Percentiles rank a stretch among this genome's conserved stretches.
Conservation (phyloP, 2,329 filamentous ascomycete species). For the Aureobasidium vineae region DNA sequence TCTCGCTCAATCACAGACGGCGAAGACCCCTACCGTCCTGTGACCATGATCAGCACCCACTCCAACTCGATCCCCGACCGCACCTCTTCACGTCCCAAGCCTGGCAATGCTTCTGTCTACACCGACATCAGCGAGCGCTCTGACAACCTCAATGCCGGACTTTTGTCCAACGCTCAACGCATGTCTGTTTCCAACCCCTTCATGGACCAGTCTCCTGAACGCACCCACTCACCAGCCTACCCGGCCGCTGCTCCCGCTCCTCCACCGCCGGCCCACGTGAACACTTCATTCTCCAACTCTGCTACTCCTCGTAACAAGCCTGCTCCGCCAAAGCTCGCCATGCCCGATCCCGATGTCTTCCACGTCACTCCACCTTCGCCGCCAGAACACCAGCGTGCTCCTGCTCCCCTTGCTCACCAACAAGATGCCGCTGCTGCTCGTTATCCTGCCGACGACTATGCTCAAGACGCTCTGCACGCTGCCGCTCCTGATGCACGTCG, state of each 20-base stretch:
- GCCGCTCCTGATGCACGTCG: conserved; percentile 46
- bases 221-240: background rate
- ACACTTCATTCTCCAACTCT: conserved; percentile 9
- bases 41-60: conserved; percentile 55
- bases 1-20: conserved; percentile 70
- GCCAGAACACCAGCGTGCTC: background rate
- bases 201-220: conserved; percentile 15
- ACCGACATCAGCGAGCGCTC: conserved; percentile 51
- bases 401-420: conserved; percentile 18
- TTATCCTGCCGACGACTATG: background rate
- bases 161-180: conserved; percentile 57
- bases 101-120: conserved; percentile 52
- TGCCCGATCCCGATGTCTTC: conserved; percentile 19
- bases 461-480: background rate
- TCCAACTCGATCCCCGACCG: conserved; percentile 41
- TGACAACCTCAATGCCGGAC: conserved; percentile 49
- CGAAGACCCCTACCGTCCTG: conserved; percentile 80
- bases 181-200: conserved; percentile 51
- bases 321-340: conserved; percentile 12
- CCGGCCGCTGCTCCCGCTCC: conserved; percentile 10
- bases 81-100: conserved; percentile 29
- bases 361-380: conserved; percentile 26
- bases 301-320: conserved; percentile 11
- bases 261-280: background rate
- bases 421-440: background rate